A percentile compares a stretch with the other conserved stretches of the same genome.
These are phyloP conservation scores for Cyberlindnera xishuangbannaensis DNA, from an alignment of 805 yeast genomes.

Conservation along the genomic window DNA sequence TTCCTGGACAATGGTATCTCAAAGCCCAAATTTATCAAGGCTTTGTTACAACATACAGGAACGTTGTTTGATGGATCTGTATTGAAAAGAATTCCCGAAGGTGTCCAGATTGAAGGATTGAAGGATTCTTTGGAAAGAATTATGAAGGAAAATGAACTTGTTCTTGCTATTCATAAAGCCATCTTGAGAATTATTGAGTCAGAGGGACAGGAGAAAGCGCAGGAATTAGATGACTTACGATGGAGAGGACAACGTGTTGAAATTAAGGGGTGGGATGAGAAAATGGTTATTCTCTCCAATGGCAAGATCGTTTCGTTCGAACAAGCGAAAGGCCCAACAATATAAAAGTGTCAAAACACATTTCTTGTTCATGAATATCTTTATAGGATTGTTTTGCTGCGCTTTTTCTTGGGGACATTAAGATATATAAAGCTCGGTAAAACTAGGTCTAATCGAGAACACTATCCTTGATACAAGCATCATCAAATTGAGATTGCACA, in stretches of 20 bases:
- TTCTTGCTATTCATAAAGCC: slow-evolving; percentile 45
- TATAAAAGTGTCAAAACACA: no score
- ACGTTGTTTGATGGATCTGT: slow-evolving; percentile 63
- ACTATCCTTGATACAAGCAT: no score
- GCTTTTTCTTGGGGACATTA: no score
- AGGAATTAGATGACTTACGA: slow-evolving; percentile 26
- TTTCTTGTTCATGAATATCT: no score
- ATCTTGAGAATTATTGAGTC: slow-evolving; percentile 48
- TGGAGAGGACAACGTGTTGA: slow-evolving; percentile 24
- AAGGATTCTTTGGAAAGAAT: slow-evolving; percentile 56
- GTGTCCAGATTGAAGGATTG: slow-evolving; percentile 60
- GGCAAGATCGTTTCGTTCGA: slow-evolving; percentile 5
- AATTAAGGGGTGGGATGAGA: slow-evolving; percentile 8
- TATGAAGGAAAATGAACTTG: slow-evolving; percentile 55
- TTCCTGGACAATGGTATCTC: slow-evolving; percentile 64
- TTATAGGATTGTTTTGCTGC: no score
- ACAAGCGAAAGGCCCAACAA: no score
- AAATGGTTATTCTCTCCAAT: slow-evolving; percentile 4
- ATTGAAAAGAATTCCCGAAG: slow-evolving; percentile 55
- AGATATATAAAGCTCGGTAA: no score
- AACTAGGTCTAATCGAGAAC: no score
- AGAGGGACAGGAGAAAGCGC: slow-evolving; percentile 40
- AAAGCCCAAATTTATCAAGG: slow-evolving; percentile 71
- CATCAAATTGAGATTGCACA: no score
- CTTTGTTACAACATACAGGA: slow-evolving; percentile 64